These are phyloP conservation scores for Tetrastigma voinierianum DNA, from an alignment of 164 flowering plant genomes.

Conservation along the genomic window DNA sequence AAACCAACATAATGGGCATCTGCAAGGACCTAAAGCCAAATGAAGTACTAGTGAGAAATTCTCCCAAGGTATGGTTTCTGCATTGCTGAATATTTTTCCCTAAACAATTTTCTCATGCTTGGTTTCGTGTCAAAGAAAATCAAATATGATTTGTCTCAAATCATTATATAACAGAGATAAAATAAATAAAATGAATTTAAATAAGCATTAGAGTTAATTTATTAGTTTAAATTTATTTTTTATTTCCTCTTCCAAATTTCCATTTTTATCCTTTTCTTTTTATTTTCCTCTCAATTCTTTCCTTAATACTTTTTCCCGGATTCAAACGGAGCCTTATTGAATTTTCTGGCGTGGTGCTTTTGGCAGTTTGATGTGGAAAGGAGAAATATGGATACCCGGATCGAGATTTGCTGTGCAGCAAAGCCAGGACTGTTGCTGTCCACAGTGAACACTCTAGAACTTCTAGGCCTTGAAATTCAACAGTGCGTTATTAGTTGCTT, in stretches of 20 bases:
- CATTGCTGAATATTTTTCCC: not conserved
- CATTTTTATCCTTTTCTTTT: not conserved
- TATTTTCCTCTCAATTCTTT: no score
- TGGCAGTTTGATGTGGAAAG: constrained; percentile 81
- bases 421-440: constrained; percentile 78
- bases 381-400: constrained; percentile 53
- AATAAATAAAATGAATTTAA: no score
- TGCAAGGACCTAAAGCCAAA: constrained; percentile 54
- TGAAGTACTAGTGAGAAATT: constrained; percentile 55
- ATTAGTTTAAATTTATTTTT: not conserved
- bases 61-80: constrained; percentile 61
- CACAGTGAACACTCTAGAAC: constrained; percentile 70
- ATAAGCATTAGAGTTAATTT: no score
- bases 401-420: constrained; percentile 65
- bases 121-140: no score
- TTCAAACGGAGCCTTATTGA: no score
- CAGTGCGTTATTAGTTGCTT: constrained; percentile 93
- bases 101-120: no score
- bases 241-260: not conserved
- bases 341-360: not conserved
- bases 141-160: no score
- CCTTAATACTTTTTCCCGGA: no score
- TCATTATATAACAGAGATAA: no score
- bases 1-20: constrained; percentile 32
- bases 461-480: constrained; percentile 82